Conservation (phyloP, 2,329 filamentous ascomycete genomes). For the Teratosphaeriaceae sp. region DNA sequence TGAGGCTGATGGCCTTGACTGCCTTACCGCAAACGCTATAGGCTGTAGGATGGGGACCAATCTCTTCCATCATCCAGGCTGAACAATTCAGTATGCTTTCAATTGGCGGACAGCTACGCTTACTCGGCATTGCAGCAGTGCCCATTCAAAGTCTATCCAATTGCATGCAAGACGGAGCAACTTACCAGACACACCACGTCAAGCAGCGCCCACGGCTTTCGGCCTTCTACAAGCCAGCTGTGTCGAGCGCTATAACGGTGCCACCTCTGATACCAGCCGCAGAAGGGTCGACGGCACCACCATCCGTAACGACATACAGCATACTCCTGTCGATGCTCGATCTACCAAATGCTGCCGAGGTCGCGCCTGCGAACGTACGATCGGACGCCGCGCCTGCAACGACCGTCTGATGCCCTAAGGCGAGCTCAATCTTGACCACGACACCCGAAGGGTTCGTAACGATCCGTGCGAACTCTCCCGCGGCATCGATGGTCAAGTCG, state of each 20-base stretch:
- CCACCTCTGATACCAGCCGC: slow-evolving; percentile 3
- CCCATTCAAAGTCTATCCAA: no score
- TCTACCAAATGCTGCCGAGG: slow-evolving; percentile 12
- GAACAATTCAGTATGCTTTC: no score
- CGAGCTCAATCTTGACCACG: slow-evolving; percentile 11
- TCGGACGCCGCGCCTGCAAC: slow-evolving; percentile 9
- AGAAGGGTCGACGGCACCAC: slow-evolving; percentile 9
- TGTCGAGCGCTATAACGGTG: slow-evolving; percentile 5
- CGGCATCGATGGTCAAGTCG: slow-evolving; percentile 13
- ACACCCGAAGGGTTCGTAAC: slow-evolving; percentile 11
- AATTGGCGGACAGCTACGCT: no score
- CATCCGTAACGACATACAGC: slow-evolving; percentile 14
- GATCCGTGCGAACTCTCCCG: slow-evolving; percentile 12
- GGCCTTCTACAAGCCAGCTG: neutral
- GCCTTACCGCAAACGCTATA: neutral
- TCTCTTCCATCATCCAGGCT: no score
- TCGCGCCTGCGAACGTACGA: slow-evolving; percentile 9
- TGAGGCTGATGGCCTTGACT: neutral
- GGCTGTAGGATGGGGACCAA: no score
- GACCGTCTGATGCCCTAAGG: slow-evolving; percentile 5
- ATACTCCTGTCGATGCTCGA: slow-evolving; percentile 4
- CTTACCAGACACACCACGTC: neutral
- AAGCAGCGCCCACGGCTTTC: neutral
- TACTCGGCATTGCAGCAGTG: no score
- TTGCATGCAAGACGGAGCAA: no score